Evolutionary conservation across 2,329 filamentous ascomycete species (phyloP), one percentile per base, ranked within the genome.

Genomic region (Trichocomaceae sp.): DNA sequence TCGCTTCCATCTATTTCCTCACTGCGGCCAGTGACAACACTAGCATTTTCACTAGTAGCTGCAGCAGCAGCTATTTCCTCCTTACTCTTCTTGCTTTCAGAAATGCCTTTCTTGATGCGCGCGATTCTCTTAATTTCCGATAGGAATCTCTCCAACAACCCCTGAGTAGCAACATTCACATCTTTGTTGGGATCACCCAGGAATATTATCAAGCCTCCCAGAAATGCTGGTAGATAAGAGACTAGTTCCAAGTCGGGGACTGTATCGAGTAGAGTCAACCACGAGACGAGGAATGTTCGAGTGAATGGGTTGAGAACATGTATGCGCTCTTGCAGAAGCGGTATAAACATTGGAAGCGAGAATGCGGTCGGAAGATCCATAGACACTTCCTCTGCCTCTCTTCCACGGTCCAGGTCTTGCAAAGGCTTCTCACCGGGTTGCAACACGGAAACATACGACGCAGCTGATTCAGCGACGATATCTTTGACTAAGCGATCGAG

Each of bases 221-320:
- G 78, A 64, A 99, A 99, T 49, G 92, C 90, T 1, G 93, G 95
- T 22, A 99, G 76, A 68, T 90, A 95, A 3, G 88, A 87, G 37
- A 99, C 92, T 19, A 99, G 83, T 70, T 99, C 95, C 42, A 99
- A 78, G 66, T 99, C 95, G 0, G 93, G 93, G 62, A 99, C 97
- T 1, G 91, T 96, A 69, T 99, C 93, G 19, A 99, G 79, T 15
- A 99, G 74, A 3, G 87, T 95, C 56, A 99, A 89, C 93, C 93
- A 99, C 31, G 90, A 90, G 2, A 99, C 93, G 13, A 99, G 79
- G 64, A 99, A 99, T 13, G 89, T 95, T 50, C 93, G 82, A 3
- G 92, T 96, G 67, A 95, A 97, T 0, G 95, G 91, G 64, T 95
- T 96, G 57, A 95, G 82, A 26, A 96, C 92, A 72, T 88, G 88